Evolutionary conservation across 164 flowering plant genomes (phyloP).

Genomic region (Dillenia suffruticosa): DNA sequence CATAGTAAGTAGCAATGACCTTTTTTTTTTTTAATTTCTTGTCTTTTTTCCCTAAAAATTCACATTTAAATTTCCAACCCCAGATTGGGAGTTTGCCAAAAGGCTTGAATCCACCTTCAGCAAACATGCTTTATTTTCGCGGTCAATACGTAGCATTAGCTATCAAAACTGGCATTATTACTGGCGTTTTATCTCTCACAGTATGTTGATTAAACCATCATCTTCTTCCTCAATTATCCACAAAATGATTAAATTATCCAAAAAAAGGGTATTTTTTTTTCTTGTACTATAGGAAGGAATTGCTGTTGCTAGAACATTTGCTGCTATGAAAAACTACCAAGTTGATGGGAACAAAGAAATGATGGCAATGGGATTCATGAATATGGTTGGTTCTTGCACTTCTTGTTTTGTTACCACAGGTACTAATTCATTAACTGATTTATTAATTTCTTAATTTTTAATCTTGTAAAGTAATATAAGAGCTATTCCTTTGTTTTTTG

Average conservation of each 20-base stretch:
- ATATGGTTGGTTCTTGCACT: slow-evolving; percentile 68
- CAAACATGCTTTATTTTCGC: slow-evolving; percentile 56
- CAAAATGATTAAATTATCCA: neutral
- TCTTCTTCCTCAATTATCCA: neutral
- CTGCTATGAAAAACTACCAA: slow-evolving; percentile 63
- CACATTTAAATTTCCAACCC: neutral
- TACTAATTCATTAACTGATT: slow-evolving; percentile 3
- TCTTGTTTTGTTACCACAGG: slow-evolving; percentile 75
- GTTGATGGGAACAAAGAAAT: slow-evolving; percentile 81
- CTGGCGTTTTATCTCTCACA: slow-evolving; percentile 68
- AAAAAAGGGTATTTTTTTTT: neutral
- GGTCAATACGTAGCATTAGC: slow-evolving; percentile 43
- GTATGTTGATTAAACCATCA: slow-evolving; percentile 26
- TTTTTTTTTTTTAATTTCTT: neutral
- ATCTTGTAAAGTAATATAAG: neutral
- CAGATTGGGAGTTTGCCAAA: slow-evolving; percentile 71
- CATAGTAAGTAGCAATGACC: slow-evolving; percentile 28
- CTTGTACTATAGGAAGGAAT: slow-evolving; percentile 57
- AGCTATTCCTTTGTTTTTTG: neutral
- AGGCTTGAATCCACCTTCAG: slow-evolving; percentile 73
- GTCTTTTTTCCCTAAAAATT: neutral
- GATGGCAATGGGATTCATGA: slow-evolving; percentile 79
- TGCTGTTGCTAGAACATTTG: slow-evolving; percentile 77
- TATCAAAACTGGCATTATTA: slow-evolving; percentile 60
- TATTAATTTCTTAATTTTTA: no score